A percentile compares a stretch with the other conserved stretches of the same genome.
Evolutionary conservation across 192 early-diverging fungal species (phyloP).

Genomic region (Gamsiella multidivaricata): DNA sequence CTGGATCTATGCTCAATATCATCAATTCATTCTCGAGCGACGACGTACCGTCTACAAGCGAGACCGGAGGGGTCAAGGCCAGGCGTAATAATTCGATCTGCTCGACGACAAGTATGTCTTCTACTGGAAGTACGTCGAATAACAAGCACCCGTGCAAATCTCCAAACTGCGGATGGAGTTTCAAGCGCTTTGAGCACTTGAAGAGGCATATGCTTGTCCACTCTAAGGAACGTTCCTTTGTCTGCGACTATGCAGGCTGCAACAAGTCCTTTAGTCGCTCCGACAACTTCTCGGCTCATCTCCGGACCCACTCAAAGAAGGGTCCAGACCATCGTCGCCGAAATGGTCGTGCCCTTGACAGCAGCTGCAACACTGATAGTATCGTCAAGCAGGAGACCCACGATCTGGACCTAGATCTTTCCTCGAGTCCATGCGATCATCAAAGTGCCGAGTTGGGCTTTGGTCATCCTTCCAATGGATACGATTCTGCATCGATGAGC

Average conservation of each 20-base stretch:
- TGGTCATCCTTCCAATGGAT: not conserved
- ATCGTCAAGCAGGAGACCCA: conserved; percentile 64
- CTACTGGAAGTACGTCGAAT: conserved; percentile 3
- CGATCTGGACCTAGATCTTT: not conserved
- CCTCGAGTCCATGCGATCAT: not conserved
- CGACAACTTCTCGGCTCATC: conserved; percentile 81
- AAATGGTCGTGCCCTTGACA: conserved; percentile 31
- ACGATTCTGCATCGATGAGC: not conserved
- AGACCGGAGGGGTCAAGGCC: conserved; percentile 9
- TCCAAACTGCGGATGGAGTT: conserved; percentile 62
- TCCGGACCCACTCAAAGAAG: conserved; percentile 69
- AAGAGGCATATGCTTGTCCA: conserved; percentile 84
- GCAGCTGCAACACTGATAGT: conserved; percentile 40
- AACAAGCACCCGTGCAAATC: conserved; percentile 56
- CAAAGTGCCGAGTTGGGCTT: not conserved
- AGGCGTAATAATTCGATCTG: conserved; percentile 33
- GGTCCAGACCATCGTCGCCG: not conserved
- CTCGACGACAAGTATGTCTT: conserved; percentile 28
- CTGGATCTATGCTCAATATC: conserved; percentile 19
- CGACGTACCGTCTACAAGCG: not conserved
- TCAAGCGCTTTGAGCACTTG: conserved; percentile 85
- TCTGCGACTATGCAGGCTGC: conserved; percentile 75
- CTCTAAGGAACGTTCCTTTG: conserved; percentile 77
- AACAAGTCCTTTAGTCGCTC: conserved; percentile 84
- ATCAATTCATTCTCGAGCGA: conserved; percentile 8